Percentiles rank a stretch among this genome's conserved stretches.
Conservation (phyloP, 2,329 filamentous ascomycete genomes). For the Emergomyces pasteurianus region DNA sequence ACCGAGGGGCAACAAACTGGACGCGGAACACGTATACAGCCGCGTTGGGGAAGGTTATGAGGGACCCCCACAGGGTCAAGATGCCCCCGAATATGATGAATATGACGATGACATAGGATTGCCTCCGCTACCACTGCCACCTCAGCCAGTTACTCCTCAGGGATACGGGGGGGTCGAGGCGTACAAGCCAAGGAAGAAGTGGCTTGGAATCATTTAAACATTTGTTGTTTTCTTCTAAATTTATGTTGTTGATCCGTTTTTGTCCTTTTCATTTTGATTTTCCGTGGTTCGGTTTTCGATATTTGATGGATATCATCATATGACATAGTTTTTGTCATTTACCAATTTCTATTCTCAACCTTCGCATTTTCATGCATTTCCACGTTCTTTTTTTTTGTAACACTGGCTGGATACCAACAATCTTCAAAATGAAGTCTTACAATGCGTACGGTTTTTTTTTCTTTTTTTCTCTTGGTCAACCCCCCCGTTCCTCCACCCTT, state of each 20-base stretch:
- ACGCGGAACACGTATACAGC: not conserved
- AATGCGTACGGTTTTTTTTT: not conserved
- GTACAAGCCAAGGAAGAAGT: conserved; percentile 18
- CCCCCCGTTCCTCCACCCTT: no score
- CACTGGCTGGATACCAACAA: not conserved
- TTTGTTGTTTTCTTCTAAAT: not conserved
- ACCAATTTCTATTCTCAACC: not conserved
- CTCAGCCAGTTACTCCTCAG: conserved; percentile 2
- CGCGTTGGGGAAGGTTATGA: conserved; percentile 2
- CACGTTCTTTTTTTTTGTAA: not conserved
- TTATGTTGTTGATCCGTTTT: not conserved
- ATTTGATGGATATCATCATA: not conserved
- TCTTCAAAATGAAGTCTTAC: not conserved
- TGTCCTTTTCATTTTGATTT: not conserved
- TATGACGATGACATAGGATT: not conserved
- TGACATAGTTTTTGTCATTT: not conserved
- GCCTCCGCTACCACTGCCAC: not conserved
- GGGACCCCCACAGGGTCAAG: not conserved
- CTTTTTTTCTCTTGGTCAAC: not conserved
- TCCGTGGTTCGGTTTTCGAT: not conserved
- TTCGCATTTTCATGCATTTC: not conserved
- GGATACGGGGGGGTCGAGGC: conserved; percentile 23
- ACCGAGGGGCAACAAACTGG: not conserved
- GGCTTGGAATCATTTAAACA: conserved; percentile 12
- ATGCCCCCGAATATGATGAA: not conserved